phyloP scores from a whole-genome alignment of 75 land plant genomes.

The Pinus taeda region DNA sequence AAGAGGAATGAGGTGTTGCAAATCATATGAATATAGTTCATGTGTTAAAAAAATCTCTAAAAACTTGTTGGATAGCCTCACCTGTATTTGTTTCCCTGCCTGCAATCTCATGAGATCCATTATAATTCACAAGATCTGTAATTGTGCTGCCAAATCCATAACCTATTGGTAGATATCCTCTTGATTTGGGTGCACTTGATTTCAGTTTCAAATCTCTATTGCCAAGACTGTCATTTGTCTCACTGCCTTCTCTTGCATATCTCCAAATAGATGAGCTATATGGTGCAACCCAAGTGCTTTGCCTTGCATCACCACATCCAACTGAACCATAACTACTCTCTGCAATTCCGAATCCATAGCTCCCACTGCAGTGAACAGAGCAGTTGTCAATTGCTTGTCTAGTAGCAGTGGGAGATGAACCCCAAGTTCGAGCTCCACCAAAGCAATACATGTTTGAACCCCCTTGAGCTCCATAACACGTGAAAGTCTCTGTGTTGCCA shows the following conservation, averaged over 20 bases:
- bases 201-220: conserved; percentile 64
- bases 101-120: conserved; percentile 47
- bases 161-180: conserved; percentile 43
- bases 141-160: conserved; percentile 48
- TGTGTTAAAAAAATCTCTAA: no score
- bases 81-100: conserved; percentile 81
- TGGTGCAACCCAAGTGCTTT: background rate
- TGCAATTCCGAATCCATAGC: conserved; percentile 28
- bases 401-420: conserved; percentile 21
- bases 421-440: conserved; percentile 32
- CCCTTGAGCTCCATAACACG: conserved; percentile 22
- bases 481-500: conserved; percentile 18
- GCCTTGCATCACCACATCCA: background rate
- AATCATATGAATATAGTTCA: no score
- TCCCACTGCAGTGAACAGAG: conserved; percentile 19
- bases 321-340: conserved; percentile 20
- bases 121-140: conserved; percentile 41
- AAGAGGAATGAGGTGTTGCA: no score
- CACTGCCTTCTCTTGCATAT: conserved; percentile 27
- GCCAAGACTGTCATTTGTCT: conserved; percentile 38
- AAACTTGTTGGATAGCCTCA: conserved; percentile 7
- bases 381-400: conserved; percentile 23
- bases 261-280: conserved; percentile 5
- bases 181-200: conserved; percentile 47
- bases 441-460: conserved; percentile 24